Base-by-base conservation (phyloP, 345 rosid species). In the Raphanus raphanistrum region DNA sequence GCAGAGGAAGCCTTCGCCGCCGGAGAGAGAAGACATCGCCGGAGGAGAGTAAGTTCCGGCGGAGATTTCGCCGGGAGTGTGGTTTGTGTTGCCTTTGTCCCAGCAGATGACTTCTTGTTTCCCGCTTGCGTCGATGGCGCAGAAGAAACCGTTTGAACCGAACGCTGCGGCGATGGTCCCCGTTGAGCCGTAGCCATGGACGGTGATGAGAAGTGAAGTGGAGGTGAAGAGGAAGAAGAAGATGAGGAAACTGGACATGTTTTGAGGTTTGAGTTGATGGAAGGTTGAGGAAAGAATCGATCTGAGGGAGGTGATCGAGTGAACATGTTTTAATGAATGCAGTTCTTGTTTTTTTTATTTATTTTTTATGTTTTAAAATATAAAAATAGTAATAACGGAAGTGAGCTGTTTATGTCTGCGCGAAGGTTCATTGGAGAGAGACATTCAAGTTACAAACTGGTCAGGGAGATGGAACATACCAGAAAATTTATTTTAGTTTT, bases 1-100 rank as follows among this genome's bases (percentile, higher is more conserved):
- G 76, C 99, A 94, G 11, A 94, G 85, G 85, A 94, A 86, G 1
- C 90, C 98, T 60, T 90, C 92, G 0, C 98, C 98, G 6, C 96
- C 98, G 6, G 92, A 86, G 36, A 92, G 90, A 7, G 94, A 85
- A 0, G 87, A 85, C 93, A 89, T 88, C 0, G 48, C 48, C 13
- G 90, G 70, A 0, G 90, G 91, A 57, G 90, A 72, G 74, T 59
- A 84, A 38, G 57, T 28, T 2, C 31, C 4, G 21, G 21, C 72
- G 5, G 76, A 68, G 15, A 52, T 25, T 25, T n/a, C 70, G 5
- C 87, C 63, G 0, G 88, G 54, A 5, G 88, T 61, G 0, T 68
- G 73, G 43, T 65, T 81, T 73, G 86, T 85, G 65, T 75, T 70
- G 2, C 63, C 83, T 78, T 82, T 90, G 35, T 81, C 88, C 98